Percentiles rank a stretch among this genome's conserved stretches.
These are phyloP conservation scores for Dalbergia cochinchinensis DNA, from an alignment of 306 rosid genomes.

Conservation along the genomic window DNA sequence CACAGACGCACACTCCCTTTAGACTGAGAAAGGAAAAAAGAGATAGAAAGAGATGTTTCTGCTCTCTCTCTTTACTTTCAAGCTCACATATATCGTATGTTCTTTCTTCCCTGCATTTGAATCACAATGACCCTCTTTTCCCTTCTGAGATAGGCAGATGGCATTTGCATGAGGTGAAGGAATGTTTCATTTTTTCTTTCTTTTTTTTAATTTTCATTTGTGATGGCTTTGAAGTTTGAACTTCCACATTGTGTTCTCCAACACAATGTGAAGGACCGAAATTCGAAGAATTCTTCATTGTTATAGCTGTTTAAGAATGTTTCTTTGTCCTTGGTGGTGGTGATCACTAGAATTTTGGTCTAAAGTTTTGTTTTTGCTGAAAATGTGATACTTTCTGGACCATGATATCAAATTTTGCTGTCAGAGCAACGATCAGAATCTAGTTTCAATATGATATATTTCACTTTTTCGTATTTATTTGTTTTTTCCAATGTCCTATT, in stretches of 20 bases:
- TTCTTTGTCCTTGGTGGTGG: constrained; percentile 31
- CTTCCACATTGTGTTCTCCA: constrained; percentile 30
- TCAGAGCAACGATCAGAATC: constrained; percentile 15
- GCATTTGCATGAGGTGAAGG: constrained; percentile 49
- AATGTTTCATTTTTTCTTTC: constrained; percentile 13
- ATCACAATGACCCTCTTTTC: constrained; percentile 15
- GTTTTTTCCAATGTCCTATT: constrained; percentile 37
- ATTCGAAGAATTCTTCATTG: not conserved
- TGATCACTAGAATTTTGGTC: constrained; percentile 14
- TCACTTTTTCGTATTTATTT: constrained; percentile 29
- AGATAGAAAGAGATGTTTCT: constrained; percentile 26
- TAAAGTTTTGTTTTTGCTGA: constrained; percentile 9
- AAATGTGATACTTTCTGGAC: constrained; percentile 21
- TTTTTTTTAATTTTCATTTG: not conserved
- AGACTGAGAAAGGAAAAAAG: constrained; percentile 34
- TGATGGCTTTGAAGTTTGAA: constrained; percentile 39
- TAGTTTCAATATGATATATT: constrained; percentile 21
- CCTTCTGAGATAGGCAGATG: constrained; percentile 11
- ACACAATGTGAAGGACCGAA: constrained; percentile 29
- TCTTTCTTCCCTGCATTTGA: constrained; percentile 32
- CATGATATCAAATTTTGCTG: constrained; percentile 4
- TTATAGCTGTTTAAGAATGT: constrained; percentile 13
- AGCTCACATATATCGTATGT: not conserved
- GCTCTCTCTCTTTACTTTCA: constrained; percentile 42
- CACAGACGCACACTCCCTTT: constrained; percentile 42